Evolutionary conservation across 768 basidiomycete species (phyloP).

Genomic region (Candolleomyces efflorescens): DNA sequence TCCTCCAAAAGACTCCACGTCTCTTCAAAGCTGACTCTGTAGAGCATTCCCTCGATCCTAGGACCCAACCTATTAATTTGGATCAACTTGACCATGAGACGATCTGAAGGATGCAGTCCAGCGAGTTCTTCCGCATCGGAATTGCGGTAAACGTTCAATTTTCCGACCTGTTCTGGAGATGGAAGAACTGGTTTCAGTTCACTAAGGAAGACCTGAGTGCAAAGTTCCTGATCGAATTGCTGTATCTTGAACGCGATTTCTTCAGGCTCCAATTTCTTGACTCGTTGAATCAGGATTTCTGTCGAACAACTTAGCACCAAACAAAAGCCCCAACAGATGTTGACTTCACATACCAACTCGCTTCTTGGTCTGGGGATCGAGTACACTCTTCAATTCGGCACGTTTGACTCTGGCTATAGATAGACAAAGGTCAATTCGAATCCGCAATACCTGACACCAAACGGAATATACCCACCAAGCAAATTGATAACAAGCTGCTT

Average conservation of each 20-base stretch:
- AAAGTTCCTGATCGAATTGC: constrained; percentile 82
- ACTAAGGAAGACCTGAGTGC: constrained; percentile 84
- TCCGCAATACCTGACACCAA: neutral
- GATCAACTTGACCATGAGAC: constrained; percentile 95
- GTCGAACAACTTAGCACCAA: constrained; percentile 6
- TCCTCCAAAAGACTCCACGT: constrained; percentile 79
- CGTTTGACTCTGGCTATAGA: constrained; percentile 70
- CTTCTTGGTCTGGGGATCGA: constrained; percentile 89
- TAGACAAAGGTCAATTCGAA: constrained; percentile 7
- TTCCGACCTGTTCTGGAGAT: constrained; percentile 90
- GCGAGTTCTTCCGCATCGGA: constrained; percentile 84
- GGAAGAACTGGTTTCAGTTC: constrained; percentile 88
- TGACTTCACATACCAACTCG: constrained; percentile 70
- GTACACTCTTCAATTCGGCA: constrained; percentile 86
- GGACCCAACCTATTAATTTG: constrained; percentile 87
- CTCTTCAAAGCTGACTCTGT: constrained; percentile 85
- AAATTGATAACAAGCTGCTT: constrained; percentile 91
- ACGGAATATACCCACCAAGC: constrained; percentile 53
- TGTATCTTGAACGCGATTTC: constrained; percentile 81
- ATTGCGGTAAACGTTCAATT: constrained; percentile 85
- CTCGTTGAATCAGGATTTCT: constrained; percentile 93
- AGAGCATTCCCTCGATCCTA: constrained; percentile 94
- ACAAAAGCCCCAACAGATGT: neutral
- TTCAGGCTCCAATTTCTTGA: constrained; percentile 80
- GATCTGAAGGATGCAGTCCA: constrained; percentile 88